Conservation (phyloP, 129 eudicot genomes). For the Sambucus nigra region DNA sequence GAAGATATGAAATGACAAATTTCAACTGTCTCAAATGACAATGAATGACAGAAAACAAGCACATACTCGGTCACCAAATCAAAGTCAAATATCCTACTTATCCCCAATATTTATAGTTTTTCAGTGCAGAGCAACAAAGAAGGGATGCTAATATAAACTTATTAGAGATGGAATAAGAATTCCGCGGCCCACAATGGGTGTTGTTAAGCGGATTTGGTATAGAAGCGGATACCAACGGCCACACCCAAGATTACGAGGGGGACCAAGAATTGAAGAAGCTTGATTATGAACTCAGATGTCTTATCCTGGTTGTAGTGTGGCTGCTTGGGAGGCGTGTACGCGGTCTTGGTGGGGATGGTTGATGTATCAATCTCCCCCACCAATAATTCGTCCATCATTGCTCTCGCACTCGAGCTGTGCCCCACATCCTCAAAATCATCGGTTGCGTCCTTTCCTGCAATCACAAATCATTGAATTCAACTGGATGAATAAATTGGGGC, state of each 20-base stretch:
- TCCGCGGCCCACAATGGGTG: neutral
- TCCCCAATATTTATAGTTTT: neutral
- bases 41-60: neutral
- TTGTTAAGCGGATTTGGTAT: slow-evolving; percentile 45
- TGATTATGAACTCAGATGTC: slow-evolving; percentile 72
- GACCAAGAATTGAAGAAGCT: slow-evolving; percentile 86
- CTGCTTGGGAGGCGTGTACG: slow-evolving; percentile 75
- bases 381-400: slow-evolving; percentile 66
- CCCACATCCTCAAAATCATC: slow-evolving; percentile 94
- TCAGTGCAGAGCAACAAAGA: slow-evolving; percentile 1
- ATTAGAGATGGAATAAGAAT: neutral
- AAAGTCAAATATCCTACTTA: neutral
- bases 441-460: slow-evolving; percentile 83
- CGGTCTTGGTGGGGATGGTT: slow-evolving; percentile 50
- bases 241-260: slow-evolving; percentile 79
- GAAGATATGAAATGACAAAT: no score
- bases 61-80: neutral
- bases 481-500: no score
- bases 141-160: neutral
- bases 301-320: slow-evolving; percentile 86
- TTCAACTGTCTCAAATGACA: neutral
- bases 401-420: slow-evolving; percentile 67
- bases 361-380: slow-evolving; percentile 69
- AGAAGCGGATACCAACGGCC: slow-evolving; percentile 85
- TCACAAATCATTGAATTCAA: neutral